Base-by-base conservation (phyloP, 1,284 basidiomycete genomes). In the Psilocybe mexicana region DNA sequence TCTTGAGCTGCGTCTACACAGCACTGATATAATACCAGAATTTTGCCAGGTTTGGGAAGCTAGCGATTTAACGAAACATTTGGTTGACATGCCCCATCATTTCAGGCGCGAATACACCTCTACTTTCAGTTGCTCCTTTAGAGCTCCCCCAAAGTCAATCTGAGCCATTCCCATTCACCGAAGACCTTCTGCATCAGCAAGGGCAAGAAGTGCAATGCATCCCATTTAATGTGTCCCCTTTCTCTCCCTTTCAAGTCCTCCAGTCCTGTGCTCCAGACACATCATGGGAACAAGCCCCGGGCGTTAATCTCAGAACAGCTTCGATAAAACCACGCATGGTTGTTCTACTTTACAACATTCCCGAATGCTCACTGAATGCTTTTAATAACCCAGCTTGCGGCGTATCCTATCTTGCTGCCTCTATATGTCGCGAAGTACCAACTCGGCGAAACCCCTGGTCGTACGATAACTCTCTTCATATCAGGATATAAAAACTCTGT, bases 201-300 rank as follows among this genome's bases (percentile, higher is more conserved):
- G 74, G 68, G 25, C 58, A 65, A 35, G 69, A 77, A 28, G 66
- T 79, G 24, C 65, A 67, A 23, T 79, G 76, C 55, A 60, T 80
- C 5, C 79, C 79, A 2, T 80, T 73, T 65, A 72, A 63, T 35
- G 72, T 76, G 6, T 73, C 74, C 1, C 79, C 76, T 8, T 74
- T 78, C 47, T 64, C 73, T 3, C 56, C 70, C n/a, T 62, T 74
- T 6, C 69, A 77, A 24, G 56, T 69, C 25, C 66, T 68, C 8
- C 61, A 57, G 28, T 63, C 64, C 35, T 58, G n/a, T 23, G 30
- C n/a, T 26, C 11, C 38, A n/a, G 18, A 66, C 52, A 60, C 53
- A 11, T 65, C 69, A 52, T 63, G 67, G 43, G 62, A 52, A 28
- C 62, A 72, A n/a, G 58, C 59, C 42, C 61, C 68, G 11, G 63